Conservation (phyloP, 2,329 filamentous ascomycete genomes). For the Nectriaceae sp. region DNA sequence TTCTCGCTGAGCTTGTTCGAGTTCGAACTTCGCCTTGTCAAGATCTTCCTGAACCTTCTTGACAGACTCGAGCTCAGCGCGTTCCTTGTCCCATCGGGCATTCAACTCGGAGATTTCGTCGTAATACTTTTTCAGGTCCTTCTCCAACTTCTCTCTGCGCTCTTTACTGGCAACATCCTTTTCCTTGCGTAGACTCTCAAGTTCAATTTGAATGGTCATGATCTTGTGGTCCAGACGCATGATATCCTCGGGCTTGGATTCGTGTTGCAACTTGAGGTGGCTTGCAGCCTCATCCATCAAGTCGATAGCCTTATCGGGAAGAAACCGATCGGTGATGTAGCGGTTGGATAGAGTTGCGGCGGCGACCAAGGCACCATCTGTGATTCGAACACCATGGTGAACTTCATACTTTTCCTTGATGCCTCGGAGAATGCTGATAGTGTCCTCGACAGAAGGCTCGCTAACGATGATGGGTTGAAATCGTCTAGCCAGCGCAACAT, state of each 20-base stretch:
- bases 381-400: constrained; percentile 94
- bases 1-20: constrained; percentile 83
- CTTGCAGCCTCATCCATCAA: constrained; percentile 94
- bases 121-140: constrained; percentile 73
- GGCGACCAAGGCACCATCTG: constrained; percentile 86
- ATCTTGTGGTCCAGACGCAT: constrained; percentile 91
- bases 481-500: constrained; percentile 85
- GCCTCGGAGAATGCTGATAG: constrained; percentile 90
- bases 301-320: constrained; percentile 97
- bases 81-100: constrained; percentile 87
- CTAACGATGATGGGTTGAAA: constrained; percentile 96
- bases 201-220: constrained; percentile 95
- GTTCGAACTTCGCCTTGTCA: constrained; percentile 79
- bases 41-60: constrained; percentile 88
- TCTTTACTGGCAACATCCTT: constrained; percentile 88
- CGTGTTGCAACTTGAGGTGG: constrained; percentile 86
- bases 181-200: constrained; percentile 92
- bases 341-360: constrained; percentile 91
- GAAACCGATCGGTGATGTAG: constrained; percentile 93
- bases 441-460: constrained; percentile 88
- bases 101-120: constrained; percentile 75
- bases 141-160: constrained; percentile 81
- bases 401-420: constrained; percentile 99
- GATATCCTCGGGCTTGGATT: constrained; percentile 95
- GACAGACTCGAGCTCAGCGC: constrained; percentile 79